Evolutionary conservation across 768 basidiomycete species (phyloP).

Genomic region (Sporobolomyces roseus): DNA sequence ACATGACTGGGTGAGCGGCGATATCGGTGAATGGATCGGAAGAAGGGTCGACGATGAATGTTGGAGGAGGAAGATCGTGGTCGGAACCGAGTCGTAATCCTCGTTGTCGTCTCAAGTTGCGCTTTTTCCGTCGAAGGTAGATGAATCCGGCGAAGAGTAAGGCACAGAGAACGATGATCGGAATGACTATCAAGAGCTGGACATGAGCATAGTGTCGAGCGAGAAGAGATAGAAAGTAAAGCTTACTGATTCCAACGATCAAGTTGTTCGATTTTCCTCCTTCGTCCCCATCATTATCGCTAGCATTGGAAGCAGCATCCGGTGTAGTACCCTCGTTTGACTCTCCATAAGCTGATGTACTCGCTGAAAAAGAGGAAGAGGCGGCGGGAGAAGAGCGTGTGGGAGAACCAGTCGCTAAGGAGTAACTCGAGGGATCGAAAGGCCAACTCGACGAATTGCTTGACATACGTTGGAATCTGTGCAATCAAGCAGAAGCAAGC

Average conservation of each 20-base stretch:
- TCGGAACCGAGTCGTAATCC: slow-evolving; percentile 28
- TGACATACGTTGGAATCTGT: neutral
- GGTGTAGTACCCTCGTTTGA: neutral
- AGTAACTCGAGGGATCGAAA: slow-evolving; percentile 12
- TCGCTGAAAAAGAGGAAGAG: neutral
- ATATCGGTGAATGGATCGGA: neutral
- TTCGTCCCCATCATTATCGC: neutral
- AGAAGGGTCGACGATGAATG: neutral
- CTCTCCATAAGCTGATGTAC: neutral
- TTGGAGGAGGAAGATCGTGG: neutral
- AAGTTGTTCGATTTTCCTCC: neutral
- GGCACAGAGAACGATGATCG: neutral
- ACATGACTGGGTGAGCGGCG: neutral
- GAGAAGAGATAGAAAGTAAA: neutral
- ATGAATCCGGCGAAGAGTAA: neutral
- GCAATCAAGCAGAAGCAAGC: neutral
- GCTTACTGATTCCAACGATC: neutral
- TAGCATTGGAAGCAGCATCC: neutral
- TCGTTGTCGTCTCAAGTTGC: slow-evolving; percentile 12
- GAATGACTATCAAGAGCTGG: slow-evolving; percentile 5
- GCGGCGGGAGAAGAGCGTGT: too few species aligned
- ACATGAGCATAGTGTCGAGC: neutral
- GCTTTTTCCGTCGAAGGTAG: slow-evolving; percentile 14
- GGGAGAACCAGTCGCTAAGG: slow-evolving; percentile 1
- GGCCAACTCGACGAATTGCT: neutral